Conservation (phyloP, 192 early-diverging fungal species). For the Dissophora ornata region DNA sequence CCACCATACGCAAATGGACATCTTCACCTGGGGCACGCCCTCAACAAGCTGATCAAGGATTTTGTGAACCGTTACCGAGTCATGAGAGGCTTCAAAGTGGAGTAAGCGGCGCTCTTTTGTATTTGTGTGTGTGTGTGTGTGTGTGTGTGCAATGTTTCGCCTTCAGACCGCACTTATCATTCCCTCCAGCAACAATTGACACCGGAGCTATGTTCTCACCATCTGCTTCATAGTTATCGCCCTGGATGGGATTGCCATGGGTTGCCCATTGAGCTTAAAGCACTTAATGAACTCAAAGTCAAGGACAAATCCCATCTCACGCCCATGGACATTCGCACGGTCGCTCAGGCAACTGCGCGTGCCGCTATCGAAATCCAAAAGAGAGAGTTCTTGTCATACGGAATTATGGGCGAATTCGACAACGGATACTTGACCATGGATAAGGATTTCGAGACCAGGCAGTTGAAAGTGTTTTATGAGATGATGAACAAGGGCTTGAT, state of each 20-base stretch:
- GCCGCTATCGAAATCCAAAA: slow-evolving; percentile 70
- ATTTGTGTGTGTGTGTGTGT: too few relatives aligned
- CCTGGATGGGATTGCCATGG: slow-evolving; percentile 89
- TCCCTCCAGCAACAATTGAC: too few relatives aligned
- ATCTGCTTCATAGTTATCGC: slow-evolving; percentile 71
- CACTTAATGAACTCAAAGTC: slow-evolving; percentile 68
- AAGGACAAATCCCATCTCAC: slow-evolving; percentile 42
- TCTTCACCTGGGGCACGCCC: slow-evolving; percentile 78
- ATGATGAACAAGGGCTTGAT: slow-evolving; percentile 81
- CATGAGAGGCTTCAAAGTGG: slow-evolving; percentile 75
- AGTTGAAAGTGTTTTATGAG: slow-evolving; percentile 74
- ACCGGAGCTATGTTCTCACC: too few relatives aligned
- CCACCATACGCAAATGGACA: slow-evolving; percentile 86
- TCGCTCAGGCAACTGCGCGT: slow-evolving; percentile 70
- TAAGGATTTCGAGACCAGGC: slow-evolving; percentile 78
- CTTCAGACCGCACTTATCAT: not conserved
- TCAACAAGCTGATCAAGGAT: slow-evolving; percentile 88
- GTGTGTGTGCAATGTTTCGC: too few relatives aligned
- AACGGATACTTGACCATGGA: slow-evolving; percentile 76
- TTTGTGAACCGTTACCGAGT: slow-evolving; percentile 80
- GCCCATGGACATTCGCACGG: slow-evolving; percentile 61
- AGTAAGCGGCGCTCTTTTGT: slow-evolving; percentile 54
- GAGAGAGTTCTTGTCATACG: slow-evolving; percentile 69
- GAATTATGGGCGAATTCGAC: slow-evolving; percentile 82
- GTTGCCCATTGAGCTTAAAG: slow-evolving; percentile 85